Base-by-base conservation (phyloP, 768 basidiomycete genomes). In the Pulveroboletus frians region DNA sequence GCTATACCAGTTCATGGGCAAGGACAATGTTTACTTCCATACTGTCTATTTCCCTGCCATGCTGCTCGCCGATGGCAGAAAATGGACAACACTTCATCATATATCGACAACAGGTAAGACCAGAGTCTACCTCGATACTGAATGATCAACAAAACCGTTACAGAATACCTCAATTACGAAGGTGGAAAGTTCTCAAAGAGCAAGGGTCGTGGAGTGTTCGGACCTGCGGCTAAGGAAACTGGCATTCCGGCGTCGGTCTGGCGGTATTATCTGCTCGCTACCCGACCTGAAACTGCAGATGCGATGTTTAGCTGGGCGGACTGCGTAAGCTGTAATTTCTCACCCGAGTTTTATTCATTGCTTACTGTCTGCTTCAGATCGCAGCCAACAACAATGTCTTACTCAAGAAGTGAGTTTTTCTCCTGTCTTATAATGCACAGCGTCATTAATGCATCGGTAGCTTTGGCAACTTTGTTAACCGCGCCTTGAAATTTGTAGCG, bases 1-100 rank as follows among this genome's bases (percentile, higher is more conserved):
- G 58, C 73, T 98, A 43, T 96, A 92, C 72, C 95, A 99, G 69
- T 99, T 99, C 76, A 99, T 99, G 96, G 96, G 96, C 64, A 99
- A 99, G 73, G 95, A 98, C 66, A 97, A 93, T 54, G 92, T 94
- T 43, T 97, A 95, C 69, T 99, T 99, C 81, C 96, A 99, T 68
- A 92, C 92, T 0, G 82, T 99, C 35, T 92, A 92, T 60, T 99
- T 84, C 75, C 95, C 96, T 26, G 85, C 91, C 4, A 83, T 92
- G 49, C 80, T 91, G 60, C 71, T 97, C 51, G 96, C 83, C 3
- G 93, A 97, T 56, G 88, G 90, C 15, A 81, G 90, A 43, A 73
- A 84, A 53, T 99, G 96, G 96, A 96, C 95, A 21, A 93, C 72
- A 65, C 76, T 97, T 4, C 88, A 95, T 67, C 92, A 96, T 70